Evolutionary conservation across 1,139 yeast species (phyloP).

Genomic region (Casaregolazyma lundiana): DNA sequence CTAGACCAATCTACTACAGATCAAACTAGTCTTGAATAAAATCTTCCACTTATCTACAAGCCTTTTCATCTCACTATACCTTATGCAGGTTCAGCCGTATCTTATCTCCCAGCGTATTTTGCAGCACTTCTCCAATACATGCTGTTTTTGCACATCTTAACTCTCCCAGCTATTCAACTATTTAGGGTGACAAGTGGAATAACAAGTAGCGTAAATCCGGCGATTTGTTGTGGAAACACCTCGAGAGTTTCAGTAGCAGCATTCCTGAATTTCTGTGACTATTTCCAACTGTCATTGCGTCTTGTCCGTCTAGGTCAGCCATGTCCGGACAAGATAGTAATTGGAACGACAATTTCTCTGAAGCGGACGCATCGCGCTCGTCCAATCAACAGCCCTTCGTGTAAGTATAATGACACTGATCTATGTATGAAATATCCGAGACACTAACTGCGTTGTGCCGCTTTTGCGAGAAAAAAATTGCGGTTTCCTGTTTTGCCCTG

Average conservation of each 20-base stretch:
- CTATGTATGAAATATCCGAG: background rate
- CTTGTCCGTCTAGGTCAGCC: background rate
- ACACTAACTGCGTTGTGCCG: background rate
- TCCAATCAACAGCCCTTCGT: conserved; percentile 7
- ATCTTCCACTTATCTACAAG: background rate
- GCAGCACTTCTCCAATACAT: conserved; percentile 1
- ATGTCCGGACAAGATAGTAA: conserved; percentile 7
- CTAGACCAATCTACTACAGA: no score
- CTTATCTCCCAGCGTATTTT: conserved; percentile 4
- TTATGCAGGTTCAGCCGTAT: background rate
- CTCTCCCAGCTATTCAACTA: conserved; percentile 1
- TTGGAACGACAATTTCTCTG: conserved; percentile 7
- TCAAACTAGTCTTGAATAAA: no score
- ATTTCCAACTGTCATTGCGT: background rate
- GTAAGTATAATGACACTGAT: background rate
- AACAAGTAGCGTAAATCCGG: background rate
- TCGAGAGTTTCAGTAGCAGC: background rate
- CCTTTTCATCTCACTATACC: background rate
- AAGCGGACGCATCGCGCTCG: conserved; percentile 8
- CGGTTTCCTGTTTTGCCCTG: background rate
- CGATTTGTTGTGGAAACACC: background rate
- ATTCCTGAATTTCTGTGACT: background rate
- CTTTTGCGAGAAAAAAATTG: background rate
- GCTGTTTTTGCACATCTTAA: background rate
- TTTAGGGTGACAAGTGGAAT: background rate